Evolutionary conservation across 140 eudicot species (phyloP).

Genomic region (Cichorium intybus): DNA sequence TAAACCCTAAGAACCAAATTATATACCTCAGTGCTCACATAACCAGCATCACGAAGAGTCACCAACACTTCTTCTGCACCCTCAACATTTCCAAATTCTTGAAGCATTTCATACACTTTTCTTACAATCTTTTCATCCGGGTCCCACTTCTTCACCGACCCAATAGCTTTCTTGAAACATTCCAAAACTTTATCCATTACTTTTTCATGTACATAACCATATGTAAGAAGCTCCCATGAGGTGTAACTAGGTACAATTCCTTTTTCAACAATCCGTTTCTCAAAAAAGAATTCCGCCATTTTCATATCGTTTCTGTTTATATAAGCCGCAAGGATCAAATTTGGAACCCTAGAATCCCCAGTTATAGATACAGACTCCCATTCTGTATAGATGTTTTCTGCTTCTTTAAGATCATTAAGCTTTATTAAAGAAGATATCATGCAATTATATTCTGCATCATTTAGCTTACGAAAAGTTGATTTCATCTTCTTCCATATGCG

Average conservation of each 20-base stretch:
- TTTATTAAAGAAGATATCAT: slow-evolving; percentile 80
- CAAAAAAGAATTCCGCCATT: slow-evolving; percentile 58
- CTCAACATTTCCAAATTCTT: slow-evolving; percentile 56
- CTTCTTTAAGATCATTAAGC: slow-evolving; percentile 64
- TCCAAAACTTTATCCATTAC: slow-evolving; percentile 47
- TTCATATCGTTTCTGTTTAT: slow-evolving; percentile 48
- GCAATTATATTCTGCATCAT: slow-evolving; percentile 73
- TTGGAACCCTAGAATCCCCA: slow-evolving; percentile 71
- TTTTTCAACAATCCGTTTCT: slow-evolving; percentile 47
- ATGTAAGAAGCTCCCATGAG: slow-evolving; percentile 84
- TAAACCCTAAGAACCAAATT: slow-evolving; percentile 60
- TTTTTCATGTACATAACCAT: slow-evolving; percentile 60
- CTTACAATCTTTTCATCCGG: slow-evolving; percentile 49
- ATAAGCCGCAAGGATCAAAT: slow-evolving; percentile 74
- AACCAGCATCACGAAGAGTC: slow-evolving; percentile 54
- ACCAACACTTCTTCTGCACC: slow-evolving; percentile 68
- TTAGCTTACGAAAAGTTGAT: slow-evolving; percentile 56
- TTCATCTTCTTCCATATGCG: slow-evolving; percentile 83
- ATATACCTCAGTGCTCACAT: slow-evolving; percentile 63
- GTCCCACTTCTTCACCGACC: slow-evolving; percentile 77
- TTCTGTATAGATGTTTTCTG: slow-evolving; percentile 61
- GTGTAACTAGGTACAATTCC: slow-evolving; percentile 67
- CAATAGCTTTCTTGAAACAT: slow-evolving; percentile 63
- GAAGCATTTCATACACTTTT: slow-evolving; percentile 44
- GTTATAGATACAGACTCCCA: slow-evolving; percentile 79